Base-by-base conservation (phyloP, 2,329 filamentous ascomycete species). In the Ceratocystis cubensis region DNA sequence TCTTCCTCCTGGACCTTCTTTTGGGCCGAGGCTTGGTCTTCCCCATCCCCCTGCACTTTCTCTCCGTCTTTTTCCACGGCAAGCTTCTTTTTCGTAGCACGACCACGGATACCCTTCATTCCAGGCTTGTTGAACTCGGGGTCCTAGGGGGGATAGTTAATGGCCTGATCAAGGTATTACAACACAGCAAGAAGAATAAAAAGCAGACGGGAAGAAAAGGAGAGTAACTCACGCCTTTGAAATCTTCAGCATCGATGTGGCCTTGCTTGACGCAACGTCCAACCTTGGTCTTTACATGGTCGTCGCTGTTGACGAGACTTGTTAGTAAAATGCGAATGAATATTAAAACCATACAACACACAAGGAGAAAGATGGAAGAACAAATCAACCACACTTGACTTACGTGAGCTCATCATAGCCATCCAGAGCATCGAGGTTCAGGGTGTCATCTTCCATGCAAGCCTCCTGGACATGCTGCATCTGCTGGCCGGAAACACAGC, bases 241-340 rank as follows among this genome's bases (percentile, higher is more conserved):
- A 96, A 71, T 96, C 93, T 64, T 89, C 87, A 53, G 90, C 81
- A 70, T 88, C 87, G 71, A 97, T 87, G 71, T 94, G 89, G 28
- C 90, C 91, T 73, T 92, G 82, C 67, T 82, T 80, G 28, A 96
- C 75, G 64, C 88, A 89, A 59, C 82, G 82, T 63, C 82, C 80
- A 70, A 96, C 79, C 79, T 94, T 96, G 57, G 83, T 83, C 75
- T 92, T 84, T 1, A 84, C 71, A 1, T 90, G 87, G 0, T 80
- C 77, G 46, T 85, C 77, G 2, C 76, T 76, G 3, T 78, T 78
- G 66, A 20, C 13, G 56, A 25, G n/a, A 66, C 69, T n/a, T 50
- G n/a, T 53, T 20, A 63, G 61, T 37, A 7, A 62, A 17, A 6
- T n/a, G n/a, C 15, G 13, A 20, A 5, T 2, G 13, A 28, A 61